Conservation (phyloP, 23 red algal genomes). For the Gracilaria gracilis region DNA sequence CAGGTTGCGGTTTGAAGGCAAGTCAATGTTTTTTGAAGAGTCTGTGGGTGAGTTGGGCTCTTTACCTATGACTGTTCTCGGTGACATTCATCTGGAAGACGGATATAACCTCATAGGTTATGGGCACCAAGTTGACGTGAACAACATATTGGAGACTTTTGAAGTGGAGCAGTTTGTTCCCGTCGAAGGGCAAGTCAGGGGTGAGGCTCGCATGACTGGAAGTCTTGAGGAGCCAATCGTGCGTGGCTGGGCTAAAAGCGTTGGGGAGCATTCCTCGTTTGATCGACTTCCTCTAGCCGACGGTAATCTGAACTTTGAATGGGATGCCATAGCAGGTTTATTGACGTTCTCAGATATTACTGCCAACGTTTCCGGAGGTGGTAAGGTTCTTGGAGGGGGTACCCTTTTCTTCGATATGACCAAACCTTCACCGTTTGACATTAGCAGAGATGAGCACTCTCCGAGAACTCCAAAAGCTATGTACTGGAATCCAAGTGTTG, state of each 20-base stretch:
- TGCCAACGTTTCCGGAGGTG: conserved; percentile 64
- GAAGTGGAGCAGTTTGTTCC: conserved; percentile 77
- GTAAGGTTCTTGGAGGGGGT: conserved; percentile 51
- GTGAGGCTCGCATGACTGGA: conserved; percentile 77
- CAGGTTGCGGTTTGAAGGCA: conserved; percentile 80
- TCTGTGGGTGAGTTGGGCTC: conserved; percentile 70
- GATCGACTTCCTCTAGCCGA: conserved; percentile 66
- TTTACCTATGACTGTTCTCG: conserved; percentile 81
- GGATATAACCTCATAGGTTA: conserved; percentile 77
- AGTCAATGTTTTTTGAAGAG: conserved; percentile 79
- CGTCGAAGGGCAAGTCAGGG: conserved; percentile 56
- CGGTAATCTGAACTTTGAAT: conserved; percentile 61
- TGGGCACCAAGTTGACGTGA: conserved; percentile 72
- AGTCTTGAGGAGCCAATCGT: conserved; percentile 80
- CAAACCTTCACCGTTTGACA: conserved; percentile 41
- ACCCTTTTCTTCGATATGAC: conserved; percentile 81
- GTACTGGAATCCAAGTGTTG: conserved; percentile 30
- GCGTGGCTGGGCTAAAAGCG: conserved; percentile 60
- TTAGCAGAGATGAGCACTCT: conserved; percentile 50
- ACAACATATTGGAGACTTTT: conserved; percentile 85
- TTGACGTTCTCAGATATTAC: conserved; percentile 56
- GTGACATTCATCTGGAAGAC: conserved; percentile 78
- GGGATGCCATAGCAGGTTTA: conserved; percentile 71
- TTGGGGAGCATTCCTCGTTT: conserved; percentile 34
- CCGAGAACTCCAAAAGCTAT: conserved; percentile 53